Conservation (phyloP, 1,284 basidiomycete genomes). For the Ceratobasidium sp. region DNA sequence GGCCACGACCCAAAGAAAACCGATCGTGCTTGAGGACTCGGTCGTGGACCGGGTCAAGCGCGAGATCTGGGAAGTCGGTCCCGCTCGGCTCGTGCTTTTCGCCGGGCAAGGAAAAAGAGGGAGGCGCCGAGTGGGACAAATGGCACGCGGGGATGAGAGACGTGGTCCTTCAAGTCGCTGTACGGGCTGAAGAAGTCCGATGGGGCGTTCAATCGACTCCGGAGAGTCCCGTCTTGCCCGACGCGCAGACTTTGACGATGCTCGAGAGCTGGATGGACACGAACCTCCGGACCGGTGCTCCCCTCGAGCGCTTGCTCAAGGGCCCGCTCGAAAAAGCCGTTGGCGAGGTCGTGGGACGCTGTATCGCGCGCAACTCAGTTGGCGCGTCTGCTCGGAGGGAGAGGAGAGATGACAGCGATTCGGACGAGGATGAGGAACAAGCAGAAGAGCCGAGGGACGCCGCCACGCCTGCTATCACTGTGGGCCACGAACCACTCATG, state of each 20-base stretch:
- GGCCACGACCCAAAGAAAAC: slow-evolving; percentile 6
- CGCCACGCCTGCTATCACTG: slow-evolving; percentile 56
- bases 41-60: slow-evolving; percentile 74
- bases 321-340: slow-evolving; percentile 73
- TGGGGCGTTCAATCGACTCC: slow-evolving; percentile 42
- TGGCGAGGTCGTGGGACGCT: slow-evolving; percentile 69
- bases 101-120: slow-evolving; percentile 49
- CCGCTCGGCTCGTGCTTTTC: slow-evolving; percentile 71
- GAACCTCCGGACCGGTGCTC: slow-evolving; percentile 58
- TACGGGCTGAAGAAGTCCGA: slow-evolving; percentile 67
- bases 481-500: slow-evolving; percentile 78
- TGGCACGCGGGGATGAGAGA: slow-evolving; percentile 69
- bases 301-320: slow-evolving; percentile 71
- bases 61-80: slow-evolving; percentile 82
- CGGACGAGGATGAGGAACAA: slow-evolving; percentile 28
- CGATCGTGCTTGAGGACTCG: slow-evolving; percentile 41
- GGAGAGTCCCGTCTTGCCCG: slow-evolving; percentile 25
- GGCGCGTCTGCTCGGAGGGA: neutral
- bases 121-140: slow-evolving; percentile 61
- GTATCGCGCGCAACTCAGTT: slow-evolving; percentile 54
- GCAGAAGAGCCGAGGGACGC: slow-evolving; percentile 47
- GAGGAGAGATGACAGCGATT: neutral
- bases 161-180: slow-evolving; percentile 75
- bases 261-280: slow-evolving; percentile 48
- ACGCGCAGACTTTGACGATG: slow-evolving; percentile 41